A percentile compares a stretch with the other conserved stretches of the same genome.
These are phyloP conservation scores for Coemansia sp. DNA, from an alignment of 192 early-diverging fungal species.

Conservation along the genomic window DNA sequence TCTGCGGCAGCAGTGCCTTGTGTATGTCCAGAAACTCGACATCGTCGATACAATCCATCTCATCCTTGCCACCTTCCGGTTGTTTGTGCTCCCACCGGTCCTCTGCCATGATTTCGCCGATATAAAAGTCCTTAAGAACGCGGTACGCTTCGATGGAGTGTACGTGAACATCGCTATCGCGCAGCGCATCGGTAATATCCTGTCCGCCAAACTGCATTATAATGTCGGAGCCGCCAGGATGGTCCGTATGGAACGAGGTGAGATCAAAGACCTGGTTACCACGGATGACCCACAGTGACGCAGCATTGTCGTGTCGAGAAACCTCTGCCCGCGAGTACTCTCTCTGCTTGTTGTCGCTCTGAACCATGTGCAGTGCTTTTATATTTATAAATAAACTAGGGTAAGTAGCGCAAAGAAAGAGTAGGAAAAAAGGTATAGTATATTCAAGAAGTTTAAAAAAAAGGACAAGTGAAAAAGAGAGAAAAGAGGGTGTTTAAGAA, in stretches of 20 bases:
- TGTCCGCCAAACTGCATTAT: constrained; percentile 84
- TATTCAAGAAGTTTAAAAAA: neutral
- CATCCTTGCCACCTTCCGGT: constrained; percentile 51
- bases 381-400: too few relatives aligned
- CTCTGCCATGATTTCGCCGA: constrained; percentile 60
- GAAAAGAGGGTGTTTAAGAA: neutral
- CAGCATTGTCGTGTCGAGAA: constrained; percentile 63
- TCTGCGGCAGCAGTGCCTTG: constrained; percentile 79
- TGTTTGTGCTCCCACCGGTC: constrained; percentile 52
- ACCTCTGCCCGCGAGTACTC: constrained; percentile 68
- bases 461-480: neutral
- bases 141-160: constrained; percentile 87
- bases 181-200: constrained; percentile 78
- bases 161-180: constrained; percentile 67
- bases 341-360: constrained; percentile 27
- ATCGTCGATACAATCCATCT: constrained; percentile 49
- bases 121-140: constrained; percentile 76
- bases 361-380: neutral
- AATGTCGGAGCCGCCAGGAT: constrained; percentile 90
- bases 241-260: constrained; percentile 82
- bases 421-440: neutral
- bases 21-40: constrained; percentile 78
- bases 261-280: constrained; percentile 84
- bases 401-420: neutral
- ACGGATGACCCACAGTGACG: constrained; percentile 81